Evolutionary conservation across 2,329 filamentous ascomycete genomes (phyloP).

Genomic region (Ophiocordyceps unilateralis): DNA sequence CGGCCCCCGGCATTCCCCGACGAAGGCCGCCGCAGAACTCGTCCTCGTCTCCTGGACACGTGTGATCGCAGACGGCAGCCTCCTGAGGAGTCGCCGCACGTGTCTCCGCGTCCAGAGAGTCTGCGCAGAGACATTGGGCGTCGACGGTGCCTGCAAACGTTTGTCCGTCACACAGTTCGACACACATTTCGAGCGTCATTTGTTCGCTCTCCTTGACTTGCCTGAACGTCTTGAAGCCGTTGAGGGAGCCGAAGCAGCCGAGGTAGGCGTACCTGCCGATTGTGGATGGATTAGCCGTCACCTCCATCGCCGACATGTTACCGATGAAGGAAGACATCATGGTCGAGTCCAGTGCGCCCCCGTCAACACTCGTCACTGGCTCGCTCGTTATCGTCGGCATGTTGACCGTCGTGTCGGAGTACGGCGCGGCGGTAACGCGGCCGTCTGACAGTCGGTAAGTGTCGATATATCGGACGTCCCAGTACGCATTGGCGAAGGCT

Average conservation of each 20-base stretch:
- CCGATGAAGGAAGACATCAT: constrained; percentile 1
- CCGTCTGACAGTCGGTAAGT: constrained; percentile 17
- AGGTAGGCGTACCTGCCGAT: constrained; percentile 17
- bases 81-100: constrained; percentile 8
- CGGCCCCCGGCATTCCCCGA: background rate
- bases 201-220: constrained; percentile 9
- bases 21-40: constrained; percentile 25
- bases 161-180: constrained; percentile 16
- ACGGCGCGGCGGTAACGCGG: background rate
- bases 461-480: constrained; percentile 40
- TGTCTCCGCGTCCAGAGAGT: constrained; percentile 21
- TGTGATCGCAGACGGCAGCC: constrained; percentile 13
- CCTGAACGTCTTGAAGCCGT: constrained; percentile 18
- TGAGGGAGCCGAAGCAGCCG: constrained; percentile 24
- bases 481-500: constrained; percentile 23
- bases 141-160: constrained; percentile 23
- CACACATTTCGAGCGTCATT: constrained; percentile 24
- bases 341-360: background rate
- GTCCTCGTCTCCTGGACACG: constrained; percentile 22
- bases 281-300: constrained; percentile 13
- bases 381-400: background rate
- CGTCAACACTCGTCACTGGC: background rate
- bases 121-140: constrained; percentile 28
- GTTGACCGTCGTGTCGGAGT: background rate
- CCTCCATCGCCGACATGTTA: constrained; percentile 2